Conservation (phyloP, 2,329 filamentous ascomycete genomes). For the Didymella sp. region DNA sequence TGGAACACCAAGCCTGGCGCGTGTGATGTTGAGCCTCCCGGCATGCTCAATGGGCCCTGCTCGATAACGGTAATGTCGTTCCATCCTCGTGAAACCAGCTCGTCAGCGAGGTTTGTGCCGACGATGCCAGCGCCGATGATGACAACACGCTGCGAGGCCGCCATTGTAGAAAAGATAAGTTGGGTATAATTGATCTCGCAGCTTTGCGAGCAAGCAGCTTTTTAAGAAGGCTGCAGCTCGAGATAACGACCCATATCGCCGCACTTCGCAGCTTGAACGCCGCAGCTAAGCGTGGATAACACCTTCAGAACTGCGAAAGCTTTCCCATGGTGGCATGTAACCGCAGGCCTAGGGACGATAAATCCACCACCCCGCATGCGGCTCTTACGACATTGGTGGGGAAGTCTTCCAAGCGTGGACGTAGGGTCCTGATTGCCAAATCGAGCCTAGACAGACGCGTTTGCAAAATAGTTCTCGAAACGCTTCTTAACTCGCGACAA, state of each 20-base stretch:
- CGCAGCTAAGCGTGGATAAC: conserved; percentile 36
- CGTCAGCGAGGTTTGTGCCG: conserved; percentile 68
- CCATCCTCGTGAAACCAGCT: conserved; percentile 69
- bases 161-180: conserved; percentile 25
- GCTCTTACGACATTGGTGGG: conserved; percentile 38
- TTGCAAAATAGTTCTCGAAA: conserved; percentile 20
- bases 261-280: conserved; percentile 22
- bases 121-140: conserved; percentile 67
- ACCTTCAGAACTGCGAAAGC: conserved; percentile 32
- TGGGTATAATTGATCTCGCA: conserved; percentile 5
- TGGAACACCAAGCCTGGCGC: conserved; percentile 71
- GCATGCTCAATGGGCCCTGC: conserved; percentile 67
- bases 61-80: conserved; percentile 69
- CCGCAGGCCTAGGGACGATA: conserved; percentile 17
- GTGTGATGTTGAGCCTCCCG: conserved; percentile 70
- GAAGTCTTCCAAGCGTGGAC: conserved; percentile 31
- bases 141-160: conserved; percentile 51
- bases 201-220: conserved; percentile 3
- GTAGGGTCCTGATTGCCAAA: conserved; percentile 39
- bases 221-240: conserved; percentile 16
- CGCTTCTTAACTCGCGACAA: conserved; percentile 31
- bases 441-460: conserved; percentile 27
- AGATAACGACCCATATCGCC: conserved; percentile 35
- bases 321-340: conserved; percentile 28
- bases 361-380: conserved; percentile 33